Evolutionary conservation across 768 basidiomycete species (phyloP).

Genomic region (Chalciporus chontae): DNA sequence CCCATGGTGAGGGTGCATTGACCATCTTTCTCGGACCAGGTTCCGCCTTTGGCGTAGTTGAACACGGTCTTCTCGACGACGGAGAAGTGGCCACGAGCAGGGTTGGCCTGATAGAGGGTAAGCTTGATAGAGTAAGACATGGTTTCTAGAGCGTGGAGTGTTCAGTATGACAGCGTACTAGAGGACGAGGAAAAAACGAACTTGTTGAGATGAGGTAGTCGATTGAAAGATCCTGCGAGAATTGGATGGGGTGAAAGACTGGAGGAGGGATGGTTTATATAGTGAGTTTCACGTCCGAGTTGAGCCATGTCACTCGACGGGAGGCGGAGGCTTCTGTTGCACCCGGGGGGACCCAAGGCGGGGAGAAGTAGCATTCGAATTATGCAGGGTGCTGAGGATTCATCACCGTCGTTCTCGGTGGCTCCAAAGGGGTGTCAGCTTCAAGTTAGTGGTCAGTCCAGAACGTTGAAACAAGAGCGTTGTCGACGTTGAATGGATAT

Average conservation of each 20-base stretch:
- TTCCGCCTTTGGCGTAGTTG: constrained; percentile 18
- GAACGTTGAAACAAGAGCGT: too few relatives aligned
- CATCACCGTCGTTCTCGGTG: too few relatives aligned
- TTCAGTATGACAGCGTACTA: not conserved
- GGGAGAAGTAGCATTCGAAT: too few relatives aligned
- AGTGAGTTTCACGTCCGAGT: not conserved
- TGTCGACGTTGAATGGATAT: too few relatives aligned
- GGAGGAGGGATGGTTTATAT: not conserved
- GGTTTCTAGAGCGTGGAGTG: not conserved
- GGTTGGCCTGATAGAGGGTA: constrained; percentile 5
- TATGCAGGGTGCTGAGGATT: too few relatives aligned
- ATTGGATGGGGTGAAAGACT: too few relatives aligned
- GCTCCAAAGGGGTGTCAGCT: too few relatives aligned
- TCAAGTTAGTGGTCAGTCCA: too few relatives aligned
- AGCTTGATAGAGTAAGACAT: constrained; percentile 10
- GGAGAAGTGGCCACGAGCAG: not conserved
- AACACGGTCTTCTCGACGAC: constrained; percentile 6
- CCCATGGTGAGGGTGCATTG: constrained; percentile 30
- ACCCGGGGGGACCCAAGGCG: too few relatives aligned
- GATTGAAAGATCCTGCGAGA: not conserved
- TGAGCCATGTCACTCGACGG: too few relatives aligned
- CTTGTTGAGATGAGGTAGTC: not conserved
- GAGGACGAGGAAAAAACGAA: not conserved
- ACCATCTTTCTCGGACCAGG: constrained; percentile 26
- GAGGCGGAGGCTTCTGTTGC: too few relatives aligned